Evolutionary conservation across 441 rosid species (phyloP).

Genomic region (Geranium incanum): DNA sequence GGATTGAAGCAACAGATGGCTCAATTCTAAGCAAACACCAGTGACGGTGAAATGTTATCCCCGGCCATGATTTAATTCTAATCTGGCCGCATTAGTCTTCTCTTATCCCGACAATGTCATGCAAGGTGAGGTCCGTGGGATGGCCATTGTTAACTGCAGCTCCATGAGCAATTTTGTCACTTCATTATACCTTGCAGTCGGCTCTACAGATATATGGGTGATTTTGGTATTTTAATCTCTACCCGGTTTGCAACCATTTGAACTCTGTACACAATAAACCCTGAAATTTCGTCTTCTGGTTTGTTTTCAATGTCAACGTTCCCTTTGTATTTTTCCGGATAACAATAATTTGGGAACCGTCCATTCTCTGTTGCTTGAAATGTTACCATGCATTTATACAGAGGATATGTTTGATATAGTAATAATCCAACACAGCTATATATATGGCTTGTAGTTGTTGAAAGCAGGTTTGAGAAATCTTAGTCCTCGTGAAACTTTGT

Average conservation of each 20-base stretch:
- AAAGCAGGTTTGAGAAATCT: not conserved
- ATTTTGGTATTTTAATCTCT: conserved; percentile 15
- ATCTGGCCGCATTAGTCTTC: not conserved
- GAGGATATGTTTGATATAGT: too few species aligned
- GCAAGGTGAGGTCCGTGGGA: too few species aligned
- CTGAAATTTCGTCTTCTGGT: not conserved
- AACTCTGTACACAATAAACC: conserved; percentile 13
- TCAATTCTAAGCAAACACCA: conserved; percentile 33
- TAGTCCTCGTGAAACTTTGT: too few species aligned
- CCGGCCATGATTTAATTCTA: not conserved
- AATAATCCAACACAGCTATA: not conserved
- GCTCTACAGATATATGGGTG: not conserved
- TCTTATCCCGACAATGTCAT: too few species aligned
- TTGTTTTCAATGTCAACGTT: conserved; percentile 1
- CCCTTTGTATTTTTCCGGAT: not conserved
- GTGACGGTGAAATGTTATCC: not conserved
- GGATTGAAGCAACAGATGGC: conserved; percentile 54
- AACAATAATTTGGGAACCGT: not conserved
- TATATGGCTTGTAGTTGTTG: not conserved
- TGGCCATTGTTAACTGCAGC: too few species aligned
- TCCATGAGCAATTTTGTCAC: conserved; percentile 11
- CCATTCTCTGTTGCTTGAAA: too few species aligned
- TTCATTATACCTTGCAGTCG: not conserved
- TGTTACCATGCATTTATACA: too few species aligned
- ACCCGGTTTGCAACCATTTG: not conserved